Base-by-base conservation (phyloP, 805 yeast species). In the Cyberlindnera euphorbiiphila region DNA sequence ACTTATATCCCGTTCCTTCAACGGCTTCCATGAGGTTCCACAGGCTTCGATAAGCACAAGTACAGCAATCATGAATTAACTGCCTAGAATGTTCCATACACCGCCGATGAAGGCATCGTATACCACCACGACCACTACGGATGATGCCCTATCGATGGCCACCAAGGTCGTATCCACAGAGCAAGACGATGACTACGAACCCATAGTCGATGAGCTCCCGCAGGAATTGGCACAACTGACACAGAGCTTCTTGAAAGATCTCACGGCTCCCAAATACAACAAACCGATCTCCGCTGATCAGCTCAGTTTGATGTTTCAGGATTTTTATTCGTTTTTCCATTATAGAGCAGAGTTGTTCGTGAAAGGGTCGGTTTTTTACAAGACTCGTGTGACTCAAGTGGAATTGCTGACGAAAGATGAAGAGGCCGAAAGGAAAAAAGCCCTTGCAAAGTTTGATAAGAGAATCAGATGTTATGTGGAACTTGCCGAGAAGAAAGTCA, bases 221-320 rank as follows among this genome's bases (percentile, higher is more conserved):
- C 26, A 22, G 3, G 37, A 33, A n/a, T 33, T 53, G 1, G 52
- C 54, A 6, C 15, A 10, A 5, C 38, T 32, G 4, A 42, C 46
- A 6, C 13, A 29, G 9, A 24, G 33, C n/a, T 54, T 54, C 29
- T 15, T 45, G 10, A 36, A 29, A 9, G 59, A 54, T 18, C 29
- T 53, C 8, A 43, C 30, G 14, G 29, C 36, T 14, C 59, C 59
- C 4, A 53, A 47, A 25, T 46, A 51, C 26, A 23, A 34, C 16
- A 44, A 28, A 22, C 59, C 59, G 6, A 36, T 52, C 26, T 36
- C 46, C 1, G 41, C 49, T 6, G 42, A 39, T 1, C 44, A 51
- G 18, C 16, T 53, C 19, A 36, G 47, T 10, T 12, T 21, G 3
- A 24, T 47, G 31, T 51, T 54, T 23, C 53, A 49, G 25, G 42